Conservation (phyloP, 1,139 yeast genomes). For the Scheffersomyces stambukii region DNA sequence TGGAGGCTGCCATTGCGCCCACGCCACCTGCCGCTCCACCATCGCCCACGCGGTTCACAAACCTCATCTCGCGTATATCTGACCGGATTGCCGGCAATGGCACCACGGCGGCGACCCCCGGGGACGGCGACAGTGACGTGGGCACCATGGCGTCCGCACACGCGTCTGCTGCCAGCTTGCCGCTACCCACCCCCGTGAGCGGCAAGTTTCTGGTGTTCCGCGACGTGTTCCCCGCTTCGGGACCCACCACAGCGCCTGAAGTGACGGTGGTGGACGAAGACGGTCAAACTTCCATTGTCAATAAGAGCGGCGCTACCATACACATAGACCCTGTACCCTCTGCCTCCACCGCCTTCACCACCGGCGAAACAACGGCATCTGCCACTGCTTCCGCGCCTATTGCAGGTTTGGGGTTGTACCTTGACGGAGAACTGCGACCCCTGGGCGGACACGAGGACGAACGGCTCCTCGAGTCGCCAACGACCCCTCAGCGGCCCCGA, state of each 20-base stretch:
- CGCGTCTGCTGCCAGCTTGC: conserved; percentile 3
- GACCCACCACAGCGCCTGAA: neutral
- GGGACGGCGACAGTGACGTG: too few species aligned
- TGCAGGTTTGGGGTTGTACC: conserved; percentile 6
- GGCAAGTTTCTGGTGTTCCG: conserved; percentile 6
- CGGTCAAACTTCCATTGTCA: too few species aligned
- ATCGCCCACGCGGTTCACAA: conserved; percentile 23
- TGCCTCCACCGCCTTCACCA: too few species aligned
- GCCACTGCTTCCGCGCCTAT: too few species aligned
- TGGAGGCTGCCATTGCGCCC: too few species aligned
- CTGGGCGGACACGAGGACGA: neutral
- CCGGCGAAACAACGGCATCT: too few species aligned
- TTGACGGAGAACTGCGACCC: conserved; percentile 1
- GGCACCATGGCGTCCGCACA: too few species aligned
- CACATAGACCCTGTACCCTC: too few species aligned
- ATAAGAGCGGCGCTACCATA: too few species aligned
- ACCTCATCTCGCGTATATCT: conserved; percentile 31
- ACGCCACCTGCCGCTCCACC: conserved; percentile 5
- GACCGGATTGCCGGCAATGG: conserved; percentile 43
- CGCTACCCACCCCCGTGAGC: conserved; percentile 7
- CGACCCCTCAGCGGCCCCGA: conserved; percentile 2
- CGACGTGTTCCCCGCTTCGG: conserved; percentile 1
- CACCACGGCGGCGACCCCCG: conserved; percentile 5
- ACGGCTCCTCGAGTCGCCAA: too few species aligned
- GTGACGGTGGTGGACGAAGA: too few species aligned